These are phyloP conservation scores for Fusarium floridanum DNA, from an alignment of 2,329 filamentous ascomycete species.

Conservation along the genomic window DNA sequence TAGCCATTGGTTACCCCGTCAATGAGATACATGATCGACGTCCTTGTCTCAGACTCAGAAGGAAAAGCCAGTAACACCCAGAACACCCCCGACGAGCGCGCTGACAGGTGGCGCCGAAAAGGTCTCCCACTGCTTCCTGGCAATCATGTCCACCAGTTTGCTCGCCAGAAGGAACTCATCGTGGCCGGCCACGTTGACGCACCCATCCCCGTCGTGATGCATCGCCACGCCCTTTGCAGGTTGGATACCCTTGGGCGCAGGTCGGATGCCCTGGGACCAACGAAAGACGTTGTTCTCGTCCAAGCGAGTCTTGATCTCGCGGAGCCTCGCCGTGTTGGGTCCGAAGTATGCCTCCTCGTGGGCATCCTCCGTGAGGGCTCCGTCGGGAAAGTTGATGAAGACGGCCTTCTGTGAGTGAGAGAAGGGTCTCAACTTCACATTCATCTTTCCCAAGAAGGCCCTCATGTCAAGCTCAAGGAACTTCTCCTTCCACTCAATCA, in stretches of 20 bases:
- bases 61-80: neutral
- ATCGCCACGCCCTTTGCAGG: constrained; percentile 4
- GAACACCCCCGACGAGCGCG: neutral
- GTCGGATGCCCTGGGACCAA: constrained; percentile 44
- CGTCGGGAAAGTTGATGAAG: constrained; percentile 51
- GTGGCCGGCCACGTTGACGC: neutral
- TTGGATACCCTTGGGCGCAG: constrained; percentile 36
- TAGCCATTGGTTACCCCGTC: neutral
- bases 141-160: neutral
- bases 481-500: constrained; percentile 49
- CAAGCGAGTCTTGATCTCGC: constrained; percentile 45
- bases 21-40: neutral
- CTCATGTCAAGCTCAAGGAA: constrained; percentile 50
- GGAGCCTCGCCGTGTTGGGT: constrained; percentile 41
- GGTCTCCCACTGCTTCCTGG: neutral
- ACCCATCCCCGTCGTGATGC: neutral
- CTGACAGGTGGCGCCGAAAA: neutral
- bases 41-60: neutral
- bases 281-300: constrained; percentile 47
- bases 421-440: constrained; percentile 32
- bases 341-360: constrained; percentile 51
- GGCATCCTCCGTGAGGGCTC: neutral
- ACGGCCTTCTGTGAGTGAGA: constrained; percentile 41
- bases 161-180: neutral
- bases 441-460: constrained; percentile 36